phyloP scores from a whole-genome alignment of 768 basidiomycete species.

The Rhodotorula paludigena region DNA sequence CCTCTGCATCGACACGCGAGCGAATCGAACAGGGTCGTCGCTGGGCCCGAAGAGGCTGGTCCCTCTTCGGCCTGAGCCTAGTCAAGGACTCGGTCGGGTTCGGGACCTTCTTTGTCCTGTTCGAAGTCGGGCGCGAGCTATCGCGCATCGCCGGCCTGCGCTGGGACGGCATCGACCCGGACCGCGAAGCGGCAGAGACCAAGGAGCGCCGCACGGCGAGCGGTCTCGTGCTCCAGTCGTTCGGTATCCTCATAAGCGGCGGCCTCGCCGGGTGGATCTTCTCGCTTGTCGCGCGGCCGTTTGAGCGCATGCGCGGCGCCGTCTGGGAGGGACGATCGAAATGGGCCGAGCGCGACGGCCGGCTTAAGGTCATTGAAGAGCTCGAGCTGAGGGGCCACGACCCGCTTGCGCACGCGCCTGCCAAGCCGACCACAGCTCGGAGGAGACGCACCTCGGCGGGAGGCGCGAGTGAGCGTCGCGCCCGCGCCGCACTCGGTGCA shows the following conservation, averaged over 20 bases:
- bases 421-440: neutral
- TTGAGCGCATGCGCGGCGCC: slow-evolving; percentile 25
- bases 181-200: neutral
- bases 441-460: slow-evolving; percentile 11
- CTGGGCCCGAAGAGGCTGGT: slow-evolving; percentile 37
- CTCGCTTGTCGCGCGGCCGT: slow-evolving; percentile 24
- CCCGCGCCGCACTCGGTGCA: slow-evolving; percentile 1
- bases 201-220: slow-evolving; percentile 3
- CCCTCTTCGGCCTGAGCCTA: slow-evolving; percentile 30
- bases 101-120: slow-evolving; percentile 40
- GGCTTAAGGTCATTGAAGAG: slow-evolving; percentile 12
- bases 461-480: slow-evolving; percentile 13
- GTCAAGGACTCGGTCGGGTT: slow-evolving; percentile 40
- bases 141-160: slow-evolving; percentile 17
- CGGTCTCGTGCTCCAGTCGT: slow-evolving; percentile 12
- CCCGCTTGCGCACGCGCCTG: neutral
- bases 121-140: slow-evolving; percentile 33
- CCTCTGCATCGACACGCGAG: neutral
- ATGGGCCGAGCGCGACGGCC: slow-evolving; percentile 21
- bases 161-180: slow-evolving; percentile 2
- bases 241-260: slow-evolving; percentile 21
- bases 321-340: slow-evolving; percentile 27
- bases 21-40: slow-evolving; percentile 7
- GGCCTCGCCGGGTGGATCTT: slow-evolving; percentile 32
- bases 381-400: neutral